These are phyloP conservation scores for Mortierella sp. DNA, from an alignment of 371 early-diverging fungal species.

Conservation along the genomic window DNA sequence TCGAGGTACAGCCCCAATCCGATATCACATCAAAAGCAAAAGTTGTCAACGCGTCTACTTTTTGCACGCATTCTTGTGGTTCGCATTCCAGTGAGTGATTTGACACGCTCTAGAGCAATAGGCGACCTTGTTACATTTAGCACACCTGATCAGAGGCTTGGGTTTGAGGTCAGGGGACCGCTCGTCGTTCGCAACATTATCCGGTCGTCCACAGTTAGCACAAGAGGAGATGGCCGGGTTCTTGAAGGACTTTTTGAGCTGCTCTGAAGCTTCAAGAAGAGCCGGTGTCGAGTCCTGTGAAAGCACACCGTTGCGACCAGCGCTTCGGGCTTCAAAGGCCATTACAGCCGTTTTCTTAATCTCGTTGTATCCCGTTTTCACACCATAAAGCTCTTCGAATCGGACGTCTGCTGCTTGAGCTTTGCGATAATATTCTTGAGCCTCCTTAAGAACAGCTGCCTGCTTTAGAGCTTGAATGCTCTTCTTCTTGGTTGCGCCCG, in stretches of 20 bases:
- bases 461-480: conserved; percentile 52
- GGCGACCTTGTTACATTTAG: conserved; percentile 65
- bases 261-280: conserved; percentile 15
- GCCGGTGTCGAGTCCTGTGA: conserved; percentile 9
- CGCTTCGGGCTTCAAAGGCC: conserved; percentile 54
- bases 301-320: conserved; percentile 17
- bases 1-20: too few species aligned
- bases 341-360: conserved; percentile 62
- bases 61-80: conserved; percentile 60
- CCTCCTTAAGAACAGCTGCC: conserved; percentile 49
- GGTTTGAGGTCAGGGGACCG: conserved; percentile 12
- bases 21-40: too few species aligned
- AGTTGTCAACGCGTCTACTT: conserved; percentile 10
- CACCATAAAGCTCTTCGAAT: conserved; percentile 65
- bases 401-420: conserved; percentile 63
- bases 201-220: conserved; percentile 63
- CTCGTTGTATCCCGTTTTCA: conserved; percentile 62
- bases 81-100: conserved; percentile 59
- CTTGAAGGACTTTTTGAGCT: conserved; percentile 22
- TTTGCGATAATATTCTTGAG: conserved; percentile 58
- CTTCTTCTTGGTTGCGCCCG: conserved; percentile 55
- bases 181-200: conserved; percentile 52
- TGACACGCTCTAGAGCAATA: conserved; percentile 70
- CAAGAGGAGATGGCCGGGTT: conserved; percentile 43
- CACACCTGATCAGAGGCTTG: conserved; percentile 63